Evolutionary conservation across 2,329 filamentous ascomycete species (phyloP).

Genomic region (Aspergillus bombycis): DNA sequence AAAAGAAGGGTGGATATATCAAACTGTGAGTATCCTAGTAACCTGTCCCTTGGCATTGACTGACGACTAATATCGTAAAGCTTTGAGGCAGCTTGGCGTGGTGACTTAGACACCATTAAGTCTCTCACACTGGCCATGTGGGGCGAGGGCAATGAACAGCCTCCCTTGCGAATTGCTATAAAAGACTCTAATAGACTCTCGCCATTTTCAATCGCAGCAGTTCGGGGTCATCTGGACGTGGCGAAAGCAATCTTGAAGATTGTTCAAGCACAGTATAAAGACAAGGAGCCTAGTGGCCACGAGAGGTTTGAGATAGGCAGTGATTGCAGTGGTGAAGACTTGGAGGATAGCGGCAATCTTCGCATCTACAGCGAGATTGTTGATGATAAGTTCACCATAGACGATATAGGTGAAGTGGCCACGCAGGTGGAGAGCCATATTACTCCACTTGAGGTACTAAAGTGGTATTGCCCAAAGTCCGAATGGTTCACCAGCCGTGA

Average conservation of each 20-base stretch:
- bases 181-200: constrained; percentile 55
- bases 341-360: constrained; percentile 33
- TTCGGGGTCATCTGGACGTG: constrained; percentile 65
- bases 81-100: constrained; percentile 69
- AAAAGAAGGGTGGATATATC: constrained; percentile 62
- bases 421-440: constrained; percentile 68
- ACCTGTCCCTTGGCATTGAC: constrained; percentile 22
- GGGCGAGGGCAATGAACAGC: constrained; percentile 54
- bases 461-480: constrained; percentile 39
- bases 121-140: constrained; percentile 31
- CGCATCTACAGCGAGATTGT: constrained; percentile 56
- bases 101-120: constrained; percentile 65
- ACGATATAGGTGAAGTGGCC: constrained; percentile 71
- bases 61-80: constrained; percentile 48
- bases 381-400: constrained; percentile 72
- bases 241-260: constrained; percentile 73
- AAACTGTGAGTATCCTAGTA: constrained; percentile 55
- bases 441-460: constrained; percentile 59
- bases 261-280: constrained; percentile 67
- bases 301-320: constrained; percentile 38
- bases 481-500: constrained; percentile 19
- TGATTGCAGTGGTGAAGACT: constrained; percentile 21
- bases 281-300: constrained; percentile 55
- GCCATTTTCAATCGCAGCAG: constrained; percentile 70
- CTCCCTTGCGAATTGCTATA: constrained; percentile 67